Conservation (phyloP, 2,329 filamentous ascomycete species). For the Fusarium acutatum region DNA sequence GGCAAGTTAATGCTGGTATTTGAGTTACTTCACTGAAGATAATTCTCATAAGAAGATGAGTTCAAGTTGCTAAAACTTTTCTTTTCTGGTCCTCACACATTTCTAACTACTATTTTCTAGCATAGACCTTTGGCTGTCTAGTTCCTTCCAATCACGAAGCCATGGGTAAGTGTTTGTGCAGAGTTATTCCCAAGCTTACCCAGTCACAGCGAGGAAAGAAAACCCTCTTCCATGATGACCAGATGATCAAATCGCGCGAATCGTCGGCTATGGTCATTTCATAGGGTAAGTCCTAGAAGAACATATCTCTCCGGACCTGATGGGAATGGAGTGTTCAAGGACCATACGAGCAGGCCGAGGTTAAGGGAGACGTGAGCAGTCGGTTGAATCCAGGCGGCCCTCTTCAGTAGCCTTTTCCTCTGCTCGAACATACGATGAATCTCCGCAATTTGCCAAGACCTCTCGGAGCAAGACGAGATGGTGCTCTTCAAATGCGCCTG, state of each 20-base stretch:
- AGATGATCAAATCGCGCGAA: background rate
- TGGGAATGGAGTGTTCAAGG: too few species aligned
- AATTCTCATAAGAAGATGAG: background rate
- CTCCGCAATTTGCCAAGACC: background rate
- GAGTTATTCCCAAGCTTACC: background rate
- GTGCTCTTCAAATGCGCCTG: background rate
- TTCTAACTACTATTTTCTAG: background rate
- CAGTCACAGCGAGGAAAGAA: background rate
- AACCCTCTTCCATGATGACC: background rate
- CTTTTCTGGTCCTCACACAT: background rate
- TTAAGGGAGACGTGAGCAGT: background rate
- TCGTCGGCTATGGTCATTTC: background rate
- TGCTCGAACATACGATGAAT: background rate
- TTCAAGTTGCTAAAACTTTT: background rate
- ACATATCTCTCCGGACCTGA: background rate
- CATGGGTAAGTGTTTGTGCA: background rate
- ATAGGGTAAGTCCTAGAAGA: background rate
- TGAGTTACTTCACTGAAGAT: background rate
- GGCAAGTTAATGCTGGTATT: background rate
- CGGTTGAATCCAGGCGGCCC: background rate
- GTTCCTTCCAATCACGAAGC: background rate
- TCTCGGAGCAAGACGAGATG: background rate
- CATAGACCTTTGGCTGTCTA: background rate
- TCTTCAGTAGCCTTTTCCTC: background rate
- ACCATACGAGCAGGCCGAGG: background rate